These are phyloP conservation scores for Sonneratia caseolaris DNA, from an alignment of 345 rosid species.

Conservation along the genomic window DNA sequence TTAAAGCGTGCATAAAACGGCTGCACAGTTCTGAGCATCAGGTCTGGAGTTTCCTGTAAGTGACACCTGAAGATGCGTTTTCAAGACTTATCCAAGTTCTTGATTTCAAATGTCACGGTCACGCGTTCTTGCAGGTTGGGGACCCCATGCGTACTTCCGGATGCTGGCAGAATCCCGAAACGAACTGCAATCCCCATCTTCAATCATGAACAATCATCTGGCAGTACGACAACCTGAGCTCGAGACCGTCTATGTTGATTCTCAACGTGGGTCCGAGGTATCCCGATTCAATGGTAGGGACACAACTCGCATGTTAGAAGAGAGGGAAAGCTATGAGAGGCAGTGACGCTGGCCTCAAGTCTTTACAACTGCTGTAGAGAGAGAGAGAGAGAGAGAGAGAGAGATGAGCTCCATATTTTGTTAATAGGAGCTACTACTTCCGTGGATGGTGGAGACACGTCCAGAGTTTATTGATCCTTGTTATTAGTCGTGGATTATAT, in stretches of 20 bases:
- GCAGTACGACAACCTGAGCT: conserved; percentile 35
- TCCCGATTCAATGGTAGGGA: conserved; percentile 26
- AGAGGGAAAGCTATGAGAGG: conserved; percentile 10
- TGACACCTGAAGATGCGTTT: neutral
- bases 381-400: neutral
- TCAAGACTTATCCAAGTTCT: neutral
- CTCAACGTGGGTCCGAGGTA: conserved; percentile 23
- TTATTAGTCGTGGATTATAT: neutral
- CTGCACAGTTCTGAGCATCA: no score
- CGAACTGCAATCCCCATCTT: conserved; percentile 20
- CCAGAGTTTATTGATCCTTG: neutral
- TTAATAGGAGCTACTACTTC: neutral
- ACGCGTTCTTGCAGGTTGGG: conserved; percentile 60
- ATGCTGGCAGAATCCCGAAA: conserved; percentile 61
- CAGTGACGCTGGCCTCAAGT: conserved; percentile 4
- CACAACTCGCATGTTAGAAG: conserved; percentile 33
- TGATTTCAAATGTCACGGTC: neutral
- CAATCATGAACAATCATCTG: conserved; percentile 12
- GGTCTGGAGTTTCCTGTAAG: no score
- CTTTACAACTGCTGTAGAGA: neutral
- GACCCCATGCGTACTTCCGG: conserved; percentile 88
- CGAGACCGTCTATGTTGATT: conserved; percentile 38
- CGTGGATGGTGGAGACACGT: neutral
- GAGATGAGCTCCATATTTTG: neutral
- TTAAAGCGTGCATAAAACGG: no score